A percentile compares a stretch with the other conserved stretches of the same genome.
Conservation (phyloP, 805 yeast species). For the Starmerella riodocensis region DNA sequence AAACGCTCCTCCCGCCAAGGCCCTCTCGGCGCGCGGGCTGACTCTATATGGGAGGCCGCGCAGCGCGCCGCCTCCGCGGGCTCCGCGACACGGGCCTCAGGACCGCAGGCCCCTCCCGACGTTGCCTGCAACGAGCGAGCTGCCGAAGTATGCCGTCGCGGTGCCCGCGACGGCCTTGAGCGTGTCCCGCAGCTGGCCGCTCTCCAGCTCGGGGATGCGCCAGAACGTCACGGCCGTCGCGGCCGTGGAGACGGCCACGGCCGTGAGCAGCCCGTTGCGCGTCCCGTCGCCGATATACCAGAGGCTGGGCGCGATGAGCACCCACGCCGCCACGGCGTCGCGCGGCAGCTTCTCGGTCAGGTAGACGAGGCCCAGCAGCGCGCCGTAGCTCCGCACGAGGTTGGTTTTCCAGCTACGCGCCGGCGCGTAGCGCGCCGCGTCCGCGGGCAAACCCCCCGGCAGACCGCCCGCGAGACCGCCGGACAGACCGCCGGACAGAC, state of each 20-base stretch:
- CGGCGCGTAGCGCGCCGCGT: not conserved
- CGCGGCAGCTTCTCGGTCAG: slow-evolving; percentile 29
- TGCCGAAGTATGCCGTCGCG: slow-evolving; percentile 25
- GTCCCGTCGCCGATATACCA: slow-evolving; percentile 31
- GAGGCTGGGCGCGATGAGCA: slow-evolving; percentile 29
- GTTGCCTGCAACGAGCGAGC: slow-evolving; percentile 30
- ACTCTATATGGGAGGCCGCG: too few relatives aligned
- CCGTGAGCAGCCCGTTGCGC: slow-evolving; percentile 27
- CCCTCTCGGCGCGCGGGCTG: too few relatives aligned
- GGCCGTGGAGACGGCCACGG: slow-evolving; percentile 24
- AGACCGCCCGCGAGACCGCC: too few relatives aligned
- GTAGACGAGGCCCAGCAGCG: slow-evolving; percentile 30
- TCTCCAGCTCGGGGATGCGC: slow-evolving; percentile 6
- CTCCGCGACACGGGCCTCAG: too few relatives aligned
- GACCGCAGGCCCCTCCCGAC: slow-evolving; percentile 25
- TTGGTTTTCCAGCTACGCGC: slow-evolving; percentile 23
- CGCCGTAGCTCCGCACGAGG: slow-evolving; percentile 30
- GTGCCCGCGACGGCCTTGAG: slow-evolving; percentile 6
- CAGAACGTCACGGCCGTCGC: slow-evolving; percentile 25
- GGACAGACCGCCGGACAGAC: too few relatives aligned
- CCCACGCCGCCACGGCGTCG: slow-evolving; percentile 29
- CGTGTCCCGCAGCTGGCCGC: not conserved
- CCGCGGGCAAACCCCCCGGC: not conserved
- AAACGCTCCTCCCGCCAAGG: too few relatives aligned
- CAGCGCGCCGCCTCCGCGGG: too few relatives aligned